Percentiles rank a stretch among this genome's conserved stretches.
Evolutionary conservation across 495 filamentous ascomycete species (phyloP).

Genomic region (Aspergillus coremiiformis): DNA sequence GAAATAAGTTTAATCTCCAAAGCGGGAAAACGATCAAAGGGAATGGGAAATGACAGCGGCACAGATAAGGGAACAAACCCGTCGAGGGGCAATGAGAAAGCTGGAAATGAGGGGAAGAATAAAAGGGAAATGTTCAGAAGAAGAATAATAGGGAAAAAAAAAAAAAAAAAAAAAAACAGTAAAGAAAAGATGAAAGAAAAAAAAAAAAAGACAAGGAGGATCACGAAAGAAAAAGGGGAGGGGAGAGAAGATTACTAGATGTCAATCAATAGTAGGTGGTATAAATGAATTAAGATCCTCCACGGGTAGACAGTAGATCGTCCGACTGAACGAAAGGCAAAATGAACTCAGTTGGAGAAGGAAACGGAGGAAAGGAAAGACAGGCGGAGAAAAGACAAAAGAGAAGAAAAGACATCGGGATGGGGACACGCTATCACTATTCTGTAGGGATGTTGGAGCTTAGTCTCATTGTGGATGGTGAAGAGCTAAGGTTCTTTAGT

Average conservation of each 20-base stretch:
- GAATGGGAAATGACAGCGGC: slow-evolving; percentile 1
- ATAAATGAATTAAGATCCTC: background rate
- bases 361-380: slow-evolving; percentile 13
- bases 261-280: too few species aligned
- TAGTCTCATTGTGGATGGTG: background rate
- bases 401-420: slow-evolving; percentile 18
- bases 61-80: background rate
- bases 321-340: background rate
- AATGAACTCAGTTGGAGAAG: background rate
- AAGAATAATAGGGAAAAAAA: background rate
- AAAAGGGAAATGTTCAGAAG: slow-evolving; percentile 1
- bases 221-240: slow-evolving; percentile 15
- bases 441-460: background rate
- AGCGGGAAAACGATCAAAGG: background rate
- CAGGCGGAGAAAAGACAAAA: slow-evolving; percentile 4
- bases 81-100: background rate
- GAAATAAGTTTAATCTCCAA: background rate
- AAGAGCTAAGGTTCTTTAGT: background rate
- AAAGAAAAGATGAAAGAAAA: slow-evolving; percentile 5
- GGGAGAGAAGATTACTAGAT: slow-evolving; percentile 1
- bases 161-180: background rate
- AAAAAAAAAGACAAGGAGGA: too few species aligned
- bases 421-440: background rate
- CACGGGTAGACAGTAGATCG: background rate
- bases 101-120: background rate